Evolutionary conservation across 805 yeast genomes (phyloP), one percentile per base, ranked within the genome.

Genomic region (Metschnikowia borealis): DNA sequence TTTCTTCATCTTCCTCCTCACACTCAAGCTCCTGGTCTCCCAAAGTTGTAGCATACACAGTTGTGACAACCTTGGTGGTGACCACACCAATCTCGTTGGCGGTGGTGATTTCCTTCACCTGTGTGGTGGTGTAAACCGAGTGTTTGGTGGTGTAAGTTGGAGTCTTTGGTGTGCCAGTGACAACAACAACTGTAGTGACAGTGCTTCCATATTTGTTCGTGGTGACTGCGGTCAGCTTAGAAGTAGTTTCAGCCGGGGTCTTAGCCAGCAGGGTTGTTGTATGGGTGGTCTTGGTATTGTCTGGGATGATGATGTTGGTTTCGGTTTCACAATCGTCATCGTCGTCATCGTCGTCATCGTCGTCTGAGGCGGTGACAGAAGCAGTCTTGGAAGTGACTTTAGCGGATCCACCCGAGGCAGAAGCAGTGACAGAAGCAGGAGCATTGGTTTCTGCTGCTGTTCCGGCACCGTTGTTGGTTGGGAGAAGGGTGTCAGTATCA

Each of bases 21-120:
- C 59, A 54, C 23, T 54, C 55, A 31, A 32, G 48, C 34, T 43
- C 54, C 34, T 50, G 52, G 11, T 35, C 49, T 23, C 46, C 48
- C 17, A 44, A 36, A 6, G 58, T 54, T 17, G 58, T 44, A 13
- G 50, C 47, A 37, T 52, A 56, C 7, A 42, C 46, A n/a, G 54
- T 41, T 15, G 55, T 56, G 38, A 47, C 41, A 3, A 50, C 44
- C 23, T 50, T 49, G 18, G 59, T 56, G 34, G 54, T 48, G 10
- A 13, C 49, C 23, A 47, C 44, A 11, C 57, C 57, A 14, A 34
- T 45, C 4, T 44, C 36, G 32, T 54, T 52, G 29, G 57, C 53
- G 4, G 57, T 42, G 38, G 55, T 52, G 32, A 38, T 35, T 8
- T 31, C 34, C 26, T 37, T 33, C 10, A 51, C 45, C 17, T 48